These are phyloP conservation scores for Leccinum ochraceum DNA, from an alignment of 768 basidiomycete species.

Conservation along the genomic window DNA sequence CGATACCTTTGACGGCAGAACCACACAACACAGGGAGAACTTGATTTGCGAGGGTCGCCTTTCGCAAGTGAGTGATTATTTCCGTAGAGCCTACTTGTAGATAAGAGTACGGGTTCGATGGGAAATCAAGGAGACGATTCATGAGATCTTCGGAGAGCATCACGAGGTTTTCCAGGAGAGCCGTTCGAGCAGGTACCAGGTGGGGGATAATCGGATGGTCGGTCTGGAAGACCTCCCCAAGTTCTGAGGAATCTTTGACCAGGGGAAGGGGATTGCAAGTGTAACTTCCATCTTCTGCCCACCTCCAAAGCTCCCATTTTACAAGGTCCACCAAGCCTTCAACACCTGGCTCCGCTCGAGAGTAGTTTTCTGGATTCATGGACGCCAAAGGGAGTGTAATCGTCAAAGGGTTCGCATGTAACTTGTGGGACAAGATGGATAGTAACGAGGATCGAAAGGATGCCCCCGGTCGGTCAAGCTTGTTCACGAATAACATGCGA, in stretches of 20 bases:
- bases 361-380: constrained; percentile 65
- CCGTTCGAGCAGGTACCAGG: constrained; percentile 63
- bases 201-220: constrained; percentile 71
- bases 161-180: constrained; percentile 74
- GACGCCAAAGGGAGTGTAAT: constrained; percentile 79
- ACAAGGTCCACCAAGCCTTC: constrained; percentile 82
- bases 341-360: constrained; percentile 78
- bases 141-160: constrained; percentile 84
- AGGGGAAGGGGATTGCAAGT: constrained; percentile 51
- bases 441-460: constrained; percentile 69
- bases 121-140: constrained; percentile 61
- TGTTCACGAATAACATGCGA: constrained; percentile 82
- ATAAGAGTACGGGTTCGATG: constrained; percentile 63
- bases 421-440: constrained; percentile 72
- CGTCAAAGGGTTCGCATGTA: constrained; percentile 73
- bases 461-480: constrained; percentile 84
- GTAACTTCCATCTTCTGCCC: constrained; percentile 52
- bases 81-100: constrained; percentile 52
- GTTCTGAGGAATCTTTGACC: constrained; percentile 43
- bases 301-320: constrained; percentile 83
- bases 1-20: constrained; percentile 77
- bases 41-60: constrained; percentile 61
- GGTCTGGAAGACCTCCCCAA: constrained; percentile 46
- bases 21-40: constrained; percentile 69
- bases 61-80: constrained; percentile 66